phyloP scores from a whole-genome alignment of 257 asterid species.

The Handroanthus guayacan region DNA sequence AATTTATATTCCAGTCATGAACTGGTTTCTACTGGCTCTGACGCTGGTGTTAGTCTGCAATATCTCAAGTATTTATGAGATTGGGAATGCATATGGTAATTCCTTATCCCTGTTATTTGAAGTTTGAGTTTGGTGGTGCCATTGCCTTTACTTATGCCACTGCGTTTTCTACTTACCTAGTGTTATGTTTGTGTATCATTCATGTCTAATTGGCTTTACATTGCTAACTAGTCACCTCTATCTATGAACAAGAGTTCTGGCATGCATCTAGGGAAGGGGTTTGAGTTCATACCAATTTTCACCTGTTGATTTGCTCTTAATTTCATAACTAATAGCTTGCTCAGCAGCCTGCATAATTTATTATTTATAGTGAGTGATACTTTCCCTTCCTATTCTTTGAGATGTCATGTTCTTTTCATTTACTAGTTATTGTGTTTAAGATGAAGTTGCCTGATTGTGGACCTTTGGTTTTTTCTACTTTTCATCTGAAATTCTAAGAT shows the following conservation, averaged over 20 bases:
- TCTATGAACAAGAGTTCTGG: not conserved
- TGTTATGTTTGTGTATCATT: slow-evolving; percentile 2
- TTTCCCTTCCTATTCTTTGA: not conserved
- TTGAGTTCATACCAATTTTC: not conserved
- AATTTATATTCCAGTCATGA: slow-evolving; percentile 95
- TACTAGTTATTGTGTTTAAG: not conserved
- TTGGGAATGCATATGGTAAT: slow-evolving; percentile 99
- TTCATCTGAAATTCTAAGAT: too few relatives aligned
- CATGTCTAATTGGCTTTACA: not conserved
- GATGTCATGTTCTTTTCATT: not conserved
- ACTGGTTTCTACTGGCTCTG: slow-evolving; percentile 86
- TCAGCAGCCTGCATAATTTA: slow-evolving; percentile 1
- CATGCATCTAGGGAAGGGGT: not conserved
- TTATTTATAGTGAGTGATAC: not conserved
- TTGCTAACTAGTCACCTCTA: not conserved
- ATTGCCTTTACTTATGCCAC: not conserved
- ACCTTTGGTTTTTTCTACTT: too few relatives aligned
- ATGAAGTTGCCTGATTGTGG: not conserved
- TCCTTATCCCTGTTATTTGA: slow-evolving; percentile 27
- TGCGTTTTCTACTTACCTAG: not conserved
- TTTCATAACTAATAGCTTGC: not conserved
- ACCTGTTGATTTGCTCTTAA: not conserved
- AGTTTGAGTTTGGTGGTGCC: slow-evolving; percentile 19
- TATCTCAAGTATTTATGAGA: slow-evolving; percentile 88
- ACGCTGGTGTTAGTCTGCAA: slow-evolving; percentile 84